Evolutionary conservation across 2,329 filamentous ascomycete species (phyloP), one percentile per base, ranked within the genome.

Genomic region (Alternaria sp.): DNA sequence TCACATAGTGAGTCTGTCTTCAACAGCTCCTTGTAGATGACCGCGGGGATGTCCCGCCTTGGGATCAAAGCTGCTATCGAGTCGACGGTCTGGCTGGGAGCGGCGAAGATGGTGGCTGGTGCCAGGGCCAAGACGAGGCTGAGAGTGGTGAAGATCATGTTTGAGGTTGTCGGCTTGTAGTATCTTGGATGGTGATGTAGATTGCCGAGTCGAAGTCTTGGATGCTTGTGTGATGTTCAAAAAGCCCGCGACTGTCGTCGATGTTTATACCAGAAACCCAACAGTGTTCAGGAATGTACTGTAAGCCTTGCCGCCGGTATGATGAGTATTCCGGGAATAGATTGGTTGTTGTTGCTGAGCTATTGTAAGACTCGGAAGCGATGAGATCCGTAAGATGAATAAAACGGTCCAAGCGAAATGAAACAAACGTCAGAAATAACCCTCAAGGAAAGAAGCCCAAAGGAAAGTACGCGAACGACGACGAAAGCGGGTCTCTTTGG

Each of bases 141-240:
- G 67, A 78, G 44, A 19, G 73, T 65, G 54, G 74, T 67, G 75
- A 79, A 79, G 67, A 78, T 70, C 78, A 80, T 80, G n/a, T n/a
- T n/a, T n/a, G n/a, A n/a, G n/a, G n/a, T n/a, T n/a, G n/a, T n/a
- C n/a, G n/a, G n/a, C n/a, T n/a, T n/a, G n/a, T n/a, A n/a, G n/a
- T n/a, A n/a, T n/a, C n/a, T n/a, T n/a, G n/a, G n/a, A n/a, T n/a
- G n/a, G n/a, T n/a, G n/a, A n/a, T n/a, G n/a, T 25, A 36, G 59
- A 47, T 23, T 17, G 28, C 47, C 46, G 46, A 46, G 58, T 60
- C 61, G 51, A 55, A 58, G 60, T 60, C 61, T 52, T 55, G 60
- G 63, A 61, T 56, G 40, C 36, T 53, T 62, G 57, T 54, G 54
- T 53, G 49, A 49, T 57, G 57, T 61, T 40, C 36, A 40, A 32